Percentiles rank a stretch among this genome's conserved stretches.
phyloP scores from a whole-genome alignment of 345 rosid species.

The Clarkia xantiana region DNA sequence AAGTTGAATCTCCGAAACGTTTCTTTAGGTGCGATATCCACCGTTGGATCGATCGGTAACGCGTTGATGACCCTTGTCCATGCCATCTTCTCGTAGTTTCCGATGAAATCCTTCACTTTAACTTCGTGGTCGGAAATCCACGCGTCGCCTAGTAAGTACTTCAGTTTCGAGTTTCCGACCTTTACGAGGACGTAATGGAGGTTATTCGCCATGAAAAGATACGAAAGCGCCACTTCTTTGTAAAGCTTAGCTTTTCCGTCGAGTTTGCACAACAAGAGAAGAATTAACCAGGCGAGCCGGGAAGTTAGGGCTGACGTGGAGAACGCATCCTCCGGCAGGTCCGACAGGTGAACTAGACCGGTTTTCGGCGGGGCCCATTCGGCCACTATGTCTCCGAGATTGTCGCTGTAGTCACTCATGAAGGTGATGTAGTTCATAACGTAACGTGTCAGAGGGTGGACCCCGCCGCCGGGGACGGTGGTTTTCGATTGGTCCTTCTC shows the following conservation, averaged over 20 bases:
- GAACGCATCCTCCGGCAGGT: constrained; percentile 21
- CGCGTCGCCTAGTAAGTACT: constrained; percentile 48
- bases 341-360: constrained; percentile 26
- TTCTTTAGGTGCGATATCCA: constrained; percentile 8
- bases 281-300: constrained; percentile 59
- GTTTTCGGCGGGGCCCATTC: constrained; percentile 23
- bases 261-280: constrained; percentile 64
- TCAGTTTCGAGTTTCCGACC: constrained; percentile 34
- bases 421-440: constrained; percentile 55
- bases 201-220: constrained; percentile 80
- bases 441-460: constrained; percentile 55
- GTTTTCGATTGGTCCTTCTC: constrained; percentile 38
- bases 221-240: constrained; percentile 55
- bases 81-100: constrained; percentile 47
- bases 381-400: constrained; percentile 41
- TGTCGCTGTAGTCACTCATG: constrained; percentile 34
- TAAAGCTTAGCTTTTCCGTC: constrained; percentile 50
- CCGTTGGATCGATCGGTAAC: constrained; percentile 17
- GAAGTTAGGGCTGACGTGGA: constrained; percentile 18
- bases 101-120: constrained; percentile 42
- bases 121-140: constrained; percentile 44
- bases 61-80: constrained; percentile 52
- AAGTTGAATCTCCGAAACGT: not conserved
- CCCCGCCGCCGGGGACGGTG: constrained; percentile 42
- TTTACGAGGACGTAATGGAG: constrained; percentile 44